A percentile compares a stretch with the other conserved stretches of the same genome.
These are phyloP conservation scores for Fomes fomentarius DNA, from an alignment of 1,284 basidiomycete species.

Conservation along the genomic window DNA sequence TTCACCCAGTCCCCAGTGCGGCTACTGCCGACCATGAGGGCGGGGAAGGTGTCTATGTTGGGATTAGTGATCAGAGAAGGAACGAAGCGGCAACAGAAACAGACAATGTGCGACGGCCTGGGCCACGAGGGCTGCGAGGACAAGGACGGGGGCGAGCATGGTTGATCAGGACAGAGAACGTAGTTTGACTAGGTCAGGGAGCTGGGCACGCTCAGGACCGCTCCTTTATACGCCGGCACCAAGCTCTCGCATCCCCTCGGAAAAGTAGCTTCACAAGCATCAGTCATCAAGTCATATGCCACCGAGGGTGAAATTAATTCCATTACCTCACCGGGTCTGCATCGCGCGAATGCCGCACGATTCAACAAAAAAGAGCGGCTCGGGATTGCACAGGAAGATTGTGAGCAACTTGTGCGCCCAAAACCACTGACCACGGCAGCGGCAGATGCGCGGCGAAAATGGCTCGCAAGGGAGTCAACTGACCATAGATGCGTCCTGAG, in stretches of 20 bases:
- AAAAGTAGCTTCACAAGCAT: no score
- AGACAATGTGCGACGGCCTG: constrained; percentile 14
- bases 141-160: constrained; percentile 12
- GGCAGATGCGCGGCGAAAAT: background rate
- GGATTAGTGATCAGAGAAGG: background rate
- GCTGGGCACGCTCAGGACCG: background rate
- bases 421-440: background rate
- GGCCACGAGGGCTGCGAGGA: constrained; percentile 4
- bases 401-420: background rate
- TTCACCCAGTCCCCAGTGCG: constrained; percentile 40
- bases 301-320: no score
- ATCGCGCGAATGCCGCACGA: no score
- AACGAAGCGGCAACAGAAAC: background rate
- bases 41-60: constrained; percentile 30
- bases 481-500: background rate
- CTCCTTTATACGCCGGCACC: no score
- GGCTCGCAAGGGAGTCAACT: background rate
- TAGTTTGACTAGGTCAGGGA: no score
- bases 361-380: no score
- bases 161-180: no score
- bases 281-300: no score
- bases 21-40: constrained; percentile 26
- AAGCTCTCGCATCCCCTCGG: no score
- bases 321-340: no score
- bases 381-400: background rate